Evolutionary conservation across 73 alveolate species (phyloP).

Genomic region (Paramecium sexaurelia): DNA sequence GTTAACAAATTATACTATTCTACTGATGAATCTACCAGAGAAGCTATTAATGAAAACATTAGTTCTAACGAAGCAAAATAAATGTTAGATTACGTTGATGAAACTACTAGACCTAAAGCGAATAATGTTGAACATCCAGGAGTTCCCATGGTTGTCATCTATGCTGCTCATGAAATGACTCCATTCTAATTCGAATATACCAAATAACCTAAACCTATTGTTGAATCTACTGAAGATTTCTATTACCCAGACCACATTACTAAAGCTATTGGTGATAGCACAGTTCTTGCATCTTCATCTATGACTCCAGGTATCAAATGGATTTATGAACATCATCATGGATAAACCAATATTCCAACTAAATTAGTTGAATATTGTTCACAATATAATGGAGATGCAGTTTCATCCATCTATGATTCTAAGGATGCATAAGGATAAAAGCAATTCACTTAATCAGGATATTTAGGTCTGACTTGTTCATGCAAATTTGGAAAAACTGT

Average conservation of each 20-base stretch:
- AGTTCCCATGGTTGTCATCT: slow-evolving; percentile 60
- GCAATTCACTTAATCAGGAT: slow-evolving; percentile 23
- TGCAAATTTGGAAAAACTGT: slow-evolving; percentile 41
- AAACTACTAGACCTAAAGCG: slow-evolving; percentile 48
- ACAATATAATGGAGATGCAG: background rate
- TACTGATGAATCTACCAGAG: background rate
- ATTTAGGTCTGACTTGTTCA: slow-evolving; percentile 59
- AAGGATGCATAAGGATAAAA: slow-evolving; percentile 3
- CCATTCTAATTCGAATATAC: background rate
- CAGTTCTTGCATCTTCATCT: slow-evolving; percentile 62
- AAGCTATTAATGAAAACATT: slow-evolving; percentile 25
- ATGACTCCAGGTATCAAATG: slow-evolving; percentile 65
- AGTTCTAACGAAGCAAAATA: background rate
- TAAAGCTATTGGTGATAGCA: slow-evolving; percentile 54
- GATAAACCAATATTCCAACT: slow-evolving; percentile 48
- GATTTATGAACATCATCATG: slow-evolving; percentile 49
- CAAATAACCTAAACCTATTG: slow-evolving; percentile 20
- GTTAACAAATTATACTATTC: background rate
- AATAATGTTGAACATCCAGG: slow-evolving; percentile 63
- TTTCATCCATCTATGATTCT: slow-evolving; percentile 60
- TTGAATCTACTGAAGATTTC: slow-evolving; percentile 15
- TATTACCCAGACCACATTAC: slow-evolving; percentile 54
- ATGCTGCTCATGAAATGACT: slow-evolving; percentile 50
- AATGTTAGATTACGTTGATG: background rate
- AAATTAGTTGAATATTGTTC: slow-evolving; percentile 67